Conservation (phyloP, 2,329 filamentous ascomycete genomes). For the Colletotrichum lindemuthianum region DNA sequence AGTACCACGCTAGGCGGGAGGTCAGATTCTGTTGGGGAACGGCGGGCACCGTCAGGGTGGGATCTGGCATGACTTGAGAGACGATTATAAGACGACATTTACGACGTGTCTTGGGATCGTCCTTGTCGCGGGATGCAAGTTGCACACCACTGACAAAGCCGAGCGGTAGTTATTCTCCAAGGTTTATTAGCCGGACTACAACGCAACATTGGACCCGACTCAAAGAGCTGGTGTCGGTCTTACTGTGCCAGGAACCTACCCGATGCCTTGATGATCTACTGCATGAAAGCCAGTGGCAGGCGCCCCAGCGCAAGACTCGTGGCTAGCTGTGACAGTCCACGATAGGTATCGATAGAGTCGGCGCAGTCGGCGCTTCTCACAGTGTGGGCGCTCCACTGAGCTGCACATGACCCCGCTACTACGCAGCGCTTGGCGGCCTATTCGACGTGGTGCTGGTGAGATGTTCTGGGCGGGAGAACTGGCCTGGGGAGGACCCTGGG, state of each 20-base stretch:
- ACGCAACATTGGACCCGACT: slow-evolving; percentile 3
- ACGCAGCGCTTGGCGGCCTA: slow-evolving; percentile 21
- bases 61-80: slow-evolving; percentile 29
- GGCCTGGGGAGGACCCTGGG: not conserved
- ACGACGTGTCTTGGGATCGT: slow-evolving; percentile 28
- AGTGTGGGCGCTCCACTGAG: slow-evolving; percentile 12
- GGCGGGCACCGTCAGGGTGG: slow-evolving; percentile 20
- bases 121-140: slow-evolving; percentile 29
- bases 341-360: not conserved
- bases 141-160: slow-evolving; percentile 21
- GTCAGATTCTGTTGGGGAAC: slow-evolving; percentile 18
- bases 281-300: too few relatives aligned
- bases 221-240: slow-evolving; percentile 23
- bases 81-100: slow-evolving; percentile 33
- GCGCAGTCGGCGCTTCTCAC: slow-evolving; percentile 28
- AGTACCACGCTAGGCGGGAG: slow-evolving; percentile 4
- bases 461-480: slow-evolving; percentile 17
- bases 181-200: not conserved
- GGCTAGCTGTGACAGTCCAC: not conserved
- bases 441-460: slow-evolving; percentile 20
- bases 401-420: slow-evolving; percentile 27
- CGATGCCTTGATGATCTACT: too few relatives aligned
- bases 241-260: not conserved
- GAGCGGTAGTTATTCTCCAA: not conserved
- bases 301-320: too few relatives aligned